Percentiles rank a stretch among this genome's conserved stretches.
phyloP scores from a whole-genome alignment of 2,329 filamentous ascomycete species.

The Cercospora sp. region DNA sequence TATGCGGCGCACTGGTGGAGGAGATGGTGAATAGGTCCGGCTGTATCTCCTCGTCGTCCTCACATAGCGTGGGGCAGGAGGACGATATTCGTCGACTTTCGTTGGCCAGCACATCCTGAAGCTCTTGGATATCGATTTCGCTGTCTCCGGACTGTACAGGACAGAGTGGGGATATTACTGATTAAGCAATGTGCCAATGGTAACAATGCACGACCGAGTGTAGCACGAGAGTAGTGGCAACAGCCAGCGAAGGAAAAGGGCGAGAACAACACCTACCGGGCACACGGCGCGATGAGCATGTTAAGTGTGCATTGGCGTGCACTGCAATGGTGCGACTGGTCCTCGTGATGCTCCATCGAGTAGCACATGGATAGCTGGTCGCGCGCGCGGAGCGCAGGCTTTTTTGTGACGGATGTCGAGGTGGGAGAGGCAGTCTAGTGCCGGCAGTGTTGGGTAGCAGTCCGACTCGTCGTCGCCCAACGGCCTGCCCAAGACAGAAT shows the following conservation, averaged over 20 bases:
- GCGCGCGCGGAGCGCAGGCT: background rate
- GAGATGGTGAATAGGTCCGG: conserved; percentile 27
- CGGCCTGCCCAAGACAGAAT: background rate
- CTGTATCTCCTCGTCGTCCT: conserved; percentile 16
- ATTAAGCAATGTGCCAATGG: conserved; percentile 4
- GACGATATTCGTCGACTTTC: conserved; percentile 18
- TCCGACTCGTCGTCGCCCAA: conserved; percentile 3
- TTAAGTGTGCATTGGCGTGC: conserved; percentile 1
- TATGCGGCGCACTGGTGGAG: conserved; percentile 24
- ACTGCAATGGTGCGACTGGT: conserved; percentile 1
- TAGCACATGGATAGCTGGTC: conserved; percentile 16
- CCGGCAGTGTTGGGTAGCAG: conserved; percentile 2
- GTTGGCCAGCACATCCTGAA: conserved; percentile 14
- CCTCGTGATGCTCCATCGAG: conserved; percentile 2
- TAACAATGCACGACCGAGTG: background rate
- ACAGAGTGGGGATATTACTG: background rate
- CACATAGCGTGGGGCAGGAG: conserved; percentile 17
- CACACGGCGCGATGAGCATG: conserved; percentile 2
- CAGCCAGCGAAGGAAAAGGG: conserved; percentile 2
- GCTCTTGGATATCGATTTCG: background rate
- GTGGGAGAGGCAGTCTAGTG: background rate
- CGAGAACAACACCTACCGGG: conserved; percentile 9
- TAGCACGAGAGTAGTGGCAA: background rate
- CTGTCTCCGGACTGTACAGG: background rate
- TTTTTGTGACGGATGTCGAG: background rate